Conservation (phyloP, 2,329 filamentous ascomycete species). For the Cladosporium sp. region DNA sequence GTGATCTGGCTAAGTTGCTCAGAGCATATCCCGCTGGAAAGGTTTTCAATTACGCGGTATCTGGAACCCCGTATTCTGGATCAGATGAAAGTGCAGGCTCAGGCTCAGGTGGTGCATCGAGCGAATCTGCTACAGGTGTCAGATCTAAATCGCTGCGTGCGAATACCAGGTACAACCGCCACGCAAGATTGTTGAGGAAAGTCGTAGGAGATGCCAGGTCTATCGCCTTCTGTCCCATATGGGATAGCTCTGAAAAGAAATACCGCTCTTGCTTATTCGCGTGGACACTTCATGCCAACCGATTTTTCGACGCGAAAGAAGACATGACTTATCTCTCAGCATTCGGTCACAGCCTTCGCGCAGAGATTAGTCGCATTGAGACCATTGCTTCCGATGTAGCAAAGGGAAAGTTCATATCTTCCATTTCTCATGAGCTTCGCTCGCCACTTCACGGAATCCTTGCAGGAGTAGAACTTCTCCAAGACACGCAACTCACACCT, state of each 20-base stretch:
- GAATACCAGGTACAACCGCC: not conserved
- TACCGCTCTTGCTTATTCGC: slow-evolving; percentile 24
- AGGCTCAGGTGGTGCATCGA: not conserved
- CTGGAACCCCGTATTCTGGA: slow-evolving; percentile 19
- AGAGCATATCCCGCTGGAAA: slow-evolving; percentile 22
- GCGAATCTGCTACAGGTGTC: not conserved
- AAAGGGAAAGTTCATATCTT: slow-evolving; percentile 50
- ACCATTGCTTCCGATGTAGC: slow-evolving; percentile 40
- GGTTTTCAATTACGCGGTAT: slow-evolving; percentile 24
- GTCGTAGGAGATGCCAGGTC: slow-evolving; percentile 1
- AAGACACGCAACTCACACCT: slow-evolving; percentile 38
- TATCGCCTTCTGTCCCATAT: slow-evolving; percentile 12
- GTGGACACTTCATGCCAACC: slow-evolving; percentile 37
- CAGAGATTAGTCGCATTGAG: slow-evolving; percentile 35
- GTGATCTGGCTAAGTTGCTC: slow-evolving; percentile 14
- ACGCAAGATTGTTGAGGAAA: not conserved
- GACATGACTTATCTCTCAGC: slow-evolving; percentile 35
- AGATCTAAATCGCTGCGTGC: not conserved
- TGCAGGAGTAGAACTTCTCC: slow-evolving; percentile 46
- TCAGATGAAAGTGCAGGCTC: slow-evolving; percentile 15
- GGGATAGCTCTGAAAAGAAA: not conserved
- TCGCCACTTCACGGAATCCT: slow-evolving; percentile 46
- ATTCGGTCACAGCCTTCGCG: slow-evolving; percentile 37
- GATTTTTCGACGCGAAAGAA: slow-evolving; percentile 32
- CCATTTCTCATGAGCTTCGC: slow-evolving; percentile 47